Evolutionary conservation across 2,329 filamentous ascomycete genomes (phyloP).

Genomic region (Diaporthe citri): DNA sequence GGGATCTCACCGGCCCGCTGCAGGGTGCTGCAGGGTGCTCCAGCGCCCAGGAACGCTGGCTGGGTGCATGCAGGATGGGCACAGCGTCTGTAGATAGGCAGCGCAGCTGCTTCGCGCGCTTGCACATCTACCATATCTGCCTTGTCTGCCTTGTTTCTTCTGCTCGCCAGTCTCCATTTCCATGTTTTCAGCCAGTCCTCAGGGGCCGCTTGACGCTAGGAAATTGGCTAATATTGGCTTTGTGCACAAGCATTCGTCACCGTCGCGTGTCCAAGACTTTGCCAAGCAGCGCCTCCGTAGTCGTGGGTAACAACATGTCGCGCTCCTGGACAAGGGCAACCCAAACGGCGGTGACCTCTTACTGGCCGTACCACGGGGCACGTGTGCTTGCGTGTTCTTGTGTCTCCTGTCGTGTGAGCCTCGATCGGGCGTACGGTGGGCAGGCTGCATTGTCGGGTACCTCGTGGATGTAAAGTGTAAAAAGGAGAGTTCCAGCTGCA

Average conservation of each 20-base stretch:
- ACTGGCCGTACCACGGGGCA: background rate
- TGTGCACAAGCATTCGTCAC: slow-evolving; percentile 29
- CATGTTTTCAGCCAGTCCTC: slow-evolving; percentile 17
- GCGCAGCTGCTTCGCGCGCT: background rate
- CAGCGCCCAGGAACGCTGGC: background rate
- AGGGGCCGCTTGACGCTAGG: slow-evolving; percentile 20
- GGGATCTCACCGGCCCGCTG: background rate
- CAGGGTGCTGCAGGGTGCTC: slow-evolving; percentile 20
- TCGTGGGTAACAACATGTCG: slow-evolving; percentile 15
- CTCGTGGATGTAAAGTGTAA: slow-evolving; percentile 21
- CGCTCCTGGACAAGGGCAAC: background rate
- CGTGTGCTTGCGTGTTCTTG: slow-evolving; percentile 8
- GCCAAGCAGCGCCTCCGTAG: slow-evolving; percentile 28
- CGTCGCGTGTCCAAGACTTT: slow-evolving; percentile 30
- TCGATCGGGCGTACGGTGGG: background rate
- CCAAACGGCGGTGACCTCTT: slow-evolving; percentile 19
- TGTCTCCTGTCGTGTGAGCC: slow-evolving; percentile 14
- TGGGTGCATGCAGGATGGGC: background rate
- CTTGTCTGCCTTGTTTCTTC: background rate
- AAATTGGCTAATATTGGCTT: slow-evolving; percentile 25
- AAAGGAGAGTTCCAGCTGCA: background rate
- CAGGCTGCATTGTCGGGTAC: background rate
- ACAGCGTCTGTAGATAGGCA: background rate
- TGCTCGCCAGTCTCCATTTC: background rate
- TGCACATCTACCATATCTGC: background rate